Evolutionary conservation across 2,329 filamentous ascomycete species (phyloP).

Genomic region (Zasmidium cellare): DNA sequence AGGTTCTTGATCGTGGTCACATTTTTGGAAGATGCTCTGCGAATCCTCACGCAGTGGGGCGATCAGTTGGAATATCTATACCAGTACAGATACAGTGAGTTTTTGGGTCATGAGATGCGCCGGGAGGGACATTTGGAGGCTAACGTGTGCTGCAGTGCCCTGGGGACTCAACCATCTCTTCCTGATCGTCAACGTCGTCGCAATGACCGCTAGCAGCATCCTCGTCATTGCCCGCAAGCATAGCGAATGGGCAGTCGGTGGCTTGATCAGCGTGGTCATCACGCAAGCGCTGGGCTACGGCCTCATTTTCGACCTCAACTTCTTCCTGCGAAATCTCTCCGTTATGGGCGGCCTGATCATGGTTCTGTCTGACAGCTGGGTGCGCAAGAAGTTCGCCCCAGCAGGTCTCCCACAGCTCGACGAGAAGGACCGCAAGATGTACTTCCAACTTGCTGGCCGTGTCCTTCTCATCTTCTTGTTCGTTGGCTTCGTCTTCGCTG

Average conservation of each 20-base stretch:
- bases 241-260: constrained; percentile 88
- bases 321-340: constrained; percentile 97
- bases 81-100: constrained; percentile 89
- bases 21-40: constrained; percentile 92
- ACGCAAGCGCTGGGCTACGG: constrained; percentile 95
- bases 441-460: constrained; percentile 96
- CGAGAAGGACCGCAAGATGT: constrained; percentile 99
- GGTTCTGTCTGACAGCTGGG: constrained; percentile 97
- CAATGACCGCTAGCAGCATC: constrained; percentile 74
- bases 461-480: constrained; percentile 98
- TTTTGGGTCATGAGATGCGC: not conserved
- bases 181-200: constrained; percentile 83
- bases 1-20: constrained; percentile 98
- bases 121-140: too few relatives aligned
- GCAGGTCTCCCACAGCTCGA: constrained; percentile 91
- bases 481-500: constrained; percentile 92
- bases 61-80: constrained; percentile 92
- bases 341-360: constrained; percentile 96
- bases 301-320: constrained; percentile 98
- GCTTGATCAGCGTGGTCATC: constrained; percentile 86
- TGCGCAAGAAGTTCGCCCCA: constrained; percentile 94
- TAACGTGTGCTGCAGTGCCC: constrained; percentile 63
- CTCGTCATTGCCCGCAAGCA: constrained; percentile 90
- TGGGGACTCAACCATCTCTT: constrained; percentile 87
- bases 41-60: constrained; percentile 96